Conservation (phyloP, 2,329 filamentous ascomycete genomes). For the Bimuria novae-zelandiae region DNA sequence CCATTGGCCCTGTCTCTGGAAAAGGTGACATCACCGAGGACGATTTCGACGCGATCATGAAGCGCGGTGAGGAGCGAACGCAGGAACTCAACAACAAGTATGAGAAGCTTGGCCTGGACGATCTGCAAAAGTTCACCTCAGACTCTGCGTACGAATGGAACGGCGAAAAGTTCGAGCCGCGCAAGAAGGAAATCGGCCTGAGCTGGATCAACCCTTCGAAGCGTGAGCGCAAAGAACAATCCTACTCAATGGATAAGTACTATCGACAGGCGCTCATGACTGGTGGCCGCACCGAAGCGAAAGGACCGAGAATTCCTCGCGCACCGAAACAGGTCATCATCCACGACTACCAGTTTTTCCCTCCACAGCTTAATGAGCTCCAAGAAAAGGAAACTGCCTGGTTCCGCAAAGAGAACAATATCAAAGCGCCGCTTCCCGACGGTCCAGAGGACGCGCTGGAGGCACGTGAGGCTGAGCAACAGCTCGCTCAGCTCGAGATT, state of each 20-base stretch:
- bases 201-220: slow-evolving; percentile 99
- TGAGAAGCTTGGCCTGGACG: slow-evolving; percentile 94
- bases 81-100: slow-evolving; percentile 91
- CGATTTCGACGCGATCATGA: slow-evolving; percentile 87
- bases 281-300: slow-evolving; percentile 75
- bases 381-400: slow-evolving; percentile 96
- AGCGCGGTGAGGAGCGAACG: slow-evolving; percentile 84
- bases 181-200: slow-evolving; percentile 82
- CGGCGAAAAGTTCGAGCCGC: slow-evolving; percentile 89
- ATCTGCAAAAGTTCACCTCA: slow-evolving; percentile 95
- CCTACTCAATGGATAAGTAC: slow-evolving; percentile 98
- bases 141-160: slow-evolving; percentile 99
- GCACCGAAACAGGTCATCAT: slow-evolving; percentile 90
- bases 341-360: slow-evolving; percentile 98
- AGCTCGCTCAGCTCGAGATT: slow-evolving; percentile 87
- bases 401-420: slow-evolving; percentile 94
- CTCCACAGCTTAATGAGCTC: slow-evolving; percentile 77
- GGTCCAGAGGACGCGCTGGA: slow-evolving; percentile 85
- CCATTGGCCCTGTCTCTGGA: slow-evolving; percentile 63
- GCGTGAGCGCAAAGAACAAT: slow-evolving; percentile 96
- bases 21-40: slow-evolving; percentile 75
- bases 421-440: slow-evolving; percentile 89
- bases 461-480: slow-evolving; percentile 84
- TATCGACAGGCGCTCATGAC: slow-evolving; percentile 90
- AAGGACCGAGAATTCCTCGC: slow-evolving; percentile 93